A percentile compares a stretch with the other conserved stretches of the same genome.
Conservation (phyloP, 495 filamentous ascomycete genomes). For the Neurospora sp. region DNA sequence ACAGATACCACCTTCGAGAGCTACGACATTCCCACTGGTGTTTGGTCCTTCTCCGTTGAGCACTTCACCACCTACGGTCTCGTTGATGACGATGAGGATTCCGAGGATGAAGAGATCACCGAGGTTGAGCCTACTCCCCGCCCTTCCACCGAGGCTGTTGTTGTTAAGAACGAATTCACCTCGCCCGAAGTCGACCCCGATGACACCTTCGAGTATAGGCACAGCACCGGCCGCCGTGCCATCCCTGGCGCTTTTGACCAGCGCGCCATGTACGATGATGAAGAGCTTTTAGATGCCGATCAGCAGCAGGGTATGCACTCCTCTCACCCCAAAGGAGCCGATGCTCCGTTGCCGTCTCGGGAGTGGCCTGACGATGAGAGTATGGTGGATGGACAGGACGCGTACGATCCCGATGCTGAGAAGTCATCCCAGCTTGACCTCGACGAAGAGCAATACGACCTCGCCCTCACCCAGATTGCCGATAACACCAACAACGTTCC, state of each 20-base stretch:
- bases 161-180: slow-evolving; percentile 12
- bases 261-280: slow-evolving; percentile 41
- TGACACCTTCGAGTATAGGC: slow-evolving; percentile 73
- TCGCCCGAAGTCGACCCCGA: slow-evolving; percentile 46
- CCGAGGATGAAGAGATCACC: slow-evolving; percentile 63
- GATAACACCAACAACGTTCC: slow-evolving; percentile 34
- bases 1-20: slow-evolving; percentile 67
- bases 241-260: slow-evolving; percentile 73
- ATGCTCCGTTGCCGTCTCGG: slow-evolving; percentile 52
- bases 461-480: slow-evolving; percentile 22
- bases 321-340: slow-evolving; percentile 75
- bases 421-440: slow-evolving; percentile 19
- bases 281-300: slow-evolving; percentile 20
- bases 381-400: slow-evolving; percentile 57
- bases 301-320: slow-evolving; percentile 78
- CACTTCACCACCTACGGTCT: slow-evolving; percentile 97
- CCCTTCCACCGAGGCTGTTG: slow-evolving; percentile 4
- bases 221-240: slow-evolving; percentile 43
- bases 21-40: slow-evolving; percentile 68
- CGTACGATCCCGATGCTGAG: slow-evolving; percentile 27
- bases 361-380: slow-evolving; percentile 48
- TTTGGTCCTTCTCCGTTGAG: slow-evolving; percentile 84
- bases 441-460: slow-evolving; percentile 37
- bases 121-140: slow-evolving; percentile 30
- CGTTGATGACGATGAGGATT: slow-evolving; percentile 73